These are phyloP conservation scores for Lunularia cruciata DNA, from an alignment of 225 moss, liverwort and hornwort species.

Conservation along the genomic window DNA sequence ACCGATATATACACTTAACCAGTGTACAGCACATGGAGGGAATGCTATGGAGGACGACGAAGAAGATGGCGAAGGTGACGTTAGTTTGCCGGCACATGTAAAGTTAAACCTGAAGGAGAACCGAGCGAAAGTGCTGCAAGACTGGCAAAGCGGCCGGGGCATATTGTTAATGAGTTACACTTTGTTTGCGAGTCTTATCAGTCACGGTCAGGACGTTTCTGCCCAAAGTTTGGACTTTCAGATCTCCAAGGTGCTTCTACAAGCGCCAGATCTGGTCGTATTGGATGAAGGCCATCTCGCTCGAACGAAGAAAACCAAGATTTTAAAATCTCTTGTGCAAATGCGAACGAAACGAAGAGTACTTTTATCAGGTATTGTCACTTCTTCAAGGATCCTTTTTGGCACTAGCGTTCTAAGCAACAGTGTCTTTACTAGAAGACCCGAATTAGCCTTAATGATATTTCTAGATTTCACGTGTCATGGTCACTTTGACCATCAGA, in stretches of 20 bases:
- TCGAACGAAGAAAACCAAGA: conserved; percentile 67
- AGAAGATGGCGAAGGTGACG: conserved; percentile 24
- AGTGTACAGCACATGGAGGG: conserved; percentile 18
- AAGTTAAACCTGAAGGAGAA: conserved; percentile 21
- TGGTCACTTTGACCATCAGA: no score
- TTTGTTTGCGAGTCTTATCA: conserved; percentile 45
- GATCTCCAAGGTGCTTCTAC: conserved; percentile 32
- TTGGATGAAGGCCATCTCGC: conserved; percentile 91
- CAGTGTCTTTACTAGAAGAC: no score
- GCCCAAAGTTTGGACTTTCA: conserved; percentile 26
- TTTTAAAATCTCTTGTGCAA: conserved; percentile 57
- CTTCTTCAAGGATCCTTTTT: not conserved
- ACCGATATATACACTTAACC: conserved; percentile 47
- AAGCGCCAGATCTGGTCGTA: conserved; percentile 60
- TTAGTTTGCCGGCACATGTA: not conserved
- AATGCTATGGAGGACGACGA: conserved; percentile 13
- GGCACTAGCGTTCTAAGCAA: no score
- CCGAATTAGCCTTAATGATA: no score
- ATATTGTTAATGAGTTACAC: conserved; percentile 78
- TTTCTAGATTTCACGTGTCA: no score
- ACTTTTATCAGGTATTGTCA: conserved; percentile 64
- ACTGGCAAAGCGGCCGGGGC: conserved; percentile 71
- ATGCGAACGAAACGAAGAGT: conserved; percentile 83
- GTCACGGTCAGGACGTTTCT: conserved; percentile 36
- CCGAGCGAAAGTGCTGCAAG: conserved; percentile 29